These are phyloP conservation scores for Backusella psychrophila DNA, from an alignment of 192 early-diverging fungal species.

Conservation along the genomic window DNA sequence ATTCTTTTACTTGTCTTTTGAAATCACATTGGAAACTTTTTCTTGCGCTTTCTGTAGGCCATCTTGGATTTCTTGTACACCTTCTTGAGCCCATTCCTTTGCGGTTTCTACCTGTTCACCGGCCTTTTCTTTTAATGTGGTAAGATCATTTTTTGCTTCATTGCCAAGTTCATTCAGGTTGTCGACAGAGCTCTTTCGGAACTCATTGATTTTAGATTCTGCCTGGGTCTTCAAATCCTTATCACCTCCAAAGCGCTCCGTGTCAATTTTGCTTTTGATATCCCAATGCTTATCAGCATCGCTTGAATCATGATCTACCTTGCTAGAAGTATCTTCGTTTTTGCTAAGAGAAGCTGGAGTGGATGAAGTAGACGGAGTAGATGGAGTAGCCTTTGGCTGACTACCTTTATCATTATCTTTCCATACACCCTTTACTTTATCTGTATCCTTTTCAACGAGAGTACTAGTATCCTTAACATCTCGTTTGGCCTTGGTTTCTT, in stretches of 20 bases:
- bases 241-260: neutral
- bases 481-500: neutral
- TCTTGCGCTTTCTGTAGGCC: neutral
- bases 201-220: neutral
- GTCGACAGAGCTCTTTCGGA: neutral
- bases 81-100: neutral
- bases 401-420: neutral
- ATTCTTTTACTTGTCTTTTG: neutral
- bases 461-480: neutral
- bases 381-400: neutral
- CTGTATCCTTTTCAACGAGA: neutral
- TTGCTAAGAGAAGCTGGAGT: neutral
- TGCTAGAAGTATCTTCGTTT: neutral
- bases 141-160: neutral
- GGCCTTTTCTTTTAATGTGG: neutral
- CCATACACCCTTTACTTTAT: neutral
- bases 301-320: neutral
- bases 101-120: neutral
- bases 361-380: neutral
- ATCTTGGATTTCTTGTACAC: neutral
- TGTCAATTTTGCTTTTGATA: neutral
- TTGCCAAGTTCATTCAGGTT: neutral
- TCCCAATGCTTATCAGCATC: neutral
- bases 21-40: neutral
- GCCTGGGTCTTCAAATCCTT: neutral